phyloP scores from a whole-genome alignment of 441 rosid species.

The Corymbia calophylla region DNA sequence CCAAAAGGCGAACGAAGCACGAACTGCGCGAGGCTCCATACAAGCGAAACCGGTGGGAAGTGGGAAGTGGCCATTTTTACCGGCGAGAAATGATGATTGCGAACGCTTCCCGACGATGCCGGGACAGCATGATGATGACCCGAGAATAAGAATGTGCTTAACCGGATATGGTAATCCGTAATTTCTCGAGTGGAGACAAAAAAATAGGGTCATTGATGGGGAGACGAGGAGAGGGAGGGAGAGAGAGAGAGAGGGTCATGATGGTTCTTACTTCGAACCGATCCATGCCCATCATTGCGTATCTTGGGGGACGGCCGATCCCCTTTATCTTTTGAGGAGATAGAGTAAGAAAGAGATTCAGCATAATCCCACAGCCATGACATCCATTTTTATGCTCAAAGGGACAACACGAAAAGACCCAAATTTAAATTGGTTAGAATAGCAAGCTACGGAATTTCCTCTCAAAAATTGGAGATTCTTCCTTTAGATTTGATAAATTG shows the following conservation, averaged over 20 bases:
- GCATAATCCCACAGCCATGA: neutral
- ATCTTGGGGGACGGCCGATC: neutral
- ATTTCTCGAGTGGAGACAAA: neutral
- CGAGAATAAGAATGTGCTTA: neutral
- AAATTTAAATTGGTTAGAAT: neutral
- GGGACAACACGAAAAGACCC: neutral
- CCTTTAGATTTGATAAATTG: neutral
- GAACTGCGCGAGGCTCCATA: neutral
- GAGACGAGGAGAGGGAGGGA: neutral
- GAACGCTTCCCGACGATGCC: neutral
- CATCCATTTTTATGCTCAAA: neutral
- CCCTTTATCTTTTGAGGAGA: neutral
- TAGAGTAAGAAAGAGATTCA: neutral
- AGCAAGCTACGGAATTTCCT: neutral
- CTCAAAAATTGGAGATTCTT: neutral
- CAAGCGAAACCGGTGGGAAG: neutral
- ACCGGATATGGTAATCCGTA: neutral
- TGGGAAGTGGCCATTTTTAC: neutral
- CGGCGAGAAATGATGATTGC: neutral
- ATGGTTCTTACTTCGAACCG: neutral
- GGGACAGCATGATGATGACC: neutral
- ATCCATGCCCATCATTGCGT: neutral
- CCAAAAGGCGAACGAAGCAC: neutral
- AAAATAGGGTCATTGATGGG: neutral
- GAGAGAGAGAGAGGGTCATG: neutral